Base-by-base conservation (phyloP, 2,329 filamentous ascomycete genomes). In the Chaetomium globosum region DNA sequence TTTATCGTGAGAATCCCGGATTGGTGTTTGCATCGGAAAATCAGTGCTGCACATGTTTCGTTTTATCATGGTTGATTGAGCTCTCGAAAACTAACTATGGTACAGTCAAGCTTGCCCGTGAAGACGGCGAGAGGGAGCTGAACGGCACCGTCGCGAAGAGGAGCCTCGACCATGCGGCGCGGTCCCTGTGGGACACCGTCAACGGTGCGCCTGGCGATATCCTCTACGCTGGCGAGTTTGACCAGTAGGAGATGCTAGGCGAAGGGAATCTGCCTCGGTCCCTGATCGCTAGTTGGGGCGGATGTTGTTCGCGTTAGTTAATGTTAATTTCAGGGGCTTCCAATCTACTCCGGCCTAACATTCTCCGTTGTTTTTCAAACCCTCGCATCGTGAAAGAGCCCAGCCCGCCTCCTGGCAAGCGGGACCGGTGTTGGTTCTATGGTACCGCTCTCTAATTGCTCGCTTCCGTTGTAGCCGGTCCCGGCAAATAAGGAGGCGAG, bases 181-280 rank as follows among this genome's bases (percentile, higher is more conserved):
- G 81, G 1, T 71, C 75, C 0, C 33, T 83, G n/a, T 84, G 82
- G 82, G 73, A 80, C 10, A 63, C 68, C 2, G 79, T 82, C 74
- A 84, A 83, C 63, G 80, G 77, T 4, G 64, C 75, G 33, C 74
- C 74, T 0, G 75, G 72, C 0, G 81, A 82, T n/a, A 61, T 82
- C 3, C 74, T 83, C 0, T 80, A 82, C 49, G 81, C 81, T 1
- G 81, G 81, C 2, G 74, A 80, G 16, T 83, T 77, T 67, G 74
- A 75, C 26, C 61, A 64, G 52, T 64, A 63, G 26, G 2, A 19
- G 54, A 16, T 13, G n/a, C 19, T 1, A 16, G 16, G 16, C 4
- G 31, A 39, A 56, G n/a, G 31, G 55, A 39, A 6, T 31, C 16
- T 13, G 16, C 16, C 51, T 30, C 26, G 5, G 23, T 53, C 23